phyloP scores from a whole-genome alignment of 2,329 filamentous ascomycete genomes.

The Xylaria sp. region DNA sequence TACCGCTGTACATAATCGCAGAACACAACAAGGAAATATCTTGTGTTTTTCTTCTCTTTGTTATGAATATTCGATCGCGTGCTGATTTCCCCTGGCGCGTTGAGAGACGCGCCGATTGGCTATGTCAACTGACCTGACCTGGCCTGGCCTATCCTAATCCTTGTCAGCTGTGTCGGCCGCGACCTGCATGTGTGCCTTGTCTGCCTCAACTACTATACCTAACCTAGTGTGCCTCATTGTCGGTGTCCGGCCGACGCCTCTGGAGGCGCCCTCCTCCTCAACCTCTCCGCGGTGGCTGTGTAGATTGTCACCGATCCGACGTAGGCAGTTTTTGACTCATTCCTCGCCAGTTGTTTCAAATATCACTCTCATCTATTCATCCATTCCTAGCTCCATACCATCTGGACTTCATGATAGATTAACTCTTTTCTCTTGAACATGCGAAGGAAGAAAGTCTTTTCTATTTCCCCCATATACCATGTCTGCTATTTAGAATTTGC shows the following conservation, averaged over 20 bases:
- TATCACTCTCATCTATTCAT: not conserved
- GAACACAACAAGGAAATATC: too few species aligned
- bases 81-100: too few species aligned
- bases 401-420: too few species aligned
- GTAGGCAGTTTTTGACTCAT: not conserved
- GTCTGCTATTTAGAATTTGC: too few species aligned
- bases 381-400: too few species aligned
- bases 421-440: too few species aligned
- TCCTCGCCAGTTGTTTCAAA: not conserved
- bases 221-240: not conserved
- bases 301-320: not conserved
- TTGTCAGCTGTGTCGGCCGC: not conserved
- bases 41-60: too few species aligned
- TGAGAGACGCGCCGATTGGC: too few species aligned
- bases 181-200: not conserved
- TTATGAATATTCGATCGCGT: too few species aligned
- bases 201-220: not conserved
- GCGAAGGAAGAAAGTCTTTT: too few species aligned
- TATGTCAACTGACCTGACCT: too few species aligned
- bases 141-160: not conserved
- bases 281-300: not conserved
- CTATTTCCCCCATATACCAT: not conserved
- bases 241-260: not conserved
- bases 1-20: too few species aligned
- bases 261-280: not conserved